Conservation (phyloP, 768 basidiomycete genomes). For the Nidularia pulvinata region DNA sequence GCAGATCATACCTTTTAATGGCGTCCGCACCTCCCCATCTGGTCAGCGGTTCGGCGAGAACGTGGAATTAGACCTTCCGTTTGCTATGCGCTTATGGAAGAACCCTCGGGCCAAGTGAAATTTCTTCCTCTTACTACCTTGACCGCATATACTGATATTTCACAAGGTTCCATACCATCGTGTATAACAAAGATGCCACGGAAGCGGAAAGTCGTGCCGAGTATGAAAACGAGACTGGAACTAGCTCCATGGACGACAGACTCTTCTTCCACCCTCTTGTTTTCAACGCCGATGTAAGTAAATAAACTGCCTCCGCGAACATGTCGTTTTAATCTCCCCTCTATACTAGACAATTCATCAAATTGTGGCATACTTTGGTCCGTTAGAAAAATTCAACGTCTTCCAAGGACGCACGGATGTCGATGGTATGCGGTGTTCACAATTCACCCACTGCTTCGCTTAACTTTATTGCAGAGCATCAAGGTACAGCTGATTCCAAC, state of each 20-base stretch:
- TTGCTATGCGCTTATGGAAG: conserved; percentile 62
- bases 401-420: conserved; percentile 14
- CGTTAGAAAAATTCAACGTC: conserved; percentile 53
- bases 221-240: background rate
- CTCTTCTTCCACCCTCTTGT: conserved; percentile 56
- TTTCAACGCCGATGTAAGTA: conserved; percentile 57
- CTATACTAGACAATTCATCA: conserved; percentile 45
- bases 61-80: conserved; percentile 47
- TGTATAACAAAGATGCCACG: conserved; percentile 58
- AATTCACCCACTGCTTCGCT: background rate
- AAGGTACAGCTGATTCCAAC: background rate
- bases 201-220: conserved; percentile 28
- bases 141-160: background rate
- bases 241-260: conserved; percentile 21
- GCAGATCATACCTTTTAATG: background rate
- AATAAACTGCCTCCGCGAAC: background rate
- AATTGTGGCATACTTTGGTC: conserved; percentile 62
- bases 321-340: too few species aligned
- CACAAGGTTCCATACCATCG: conserved; percentile 35
- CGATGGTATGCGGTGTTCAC: background rate
- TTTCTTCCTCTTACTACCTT: background rate
- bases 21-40: too few species aligned
- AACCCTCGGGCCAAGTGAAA: conserved; percentile 50
- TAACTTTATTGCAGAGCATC: background rate
- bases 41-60: too few species aligned